A percentile compares a stretch with the other conserved stretches of the same genome.
Conservation (phyloP, 1,284 basidiomycete species). For the Leccinum angustisporum region DNA sequence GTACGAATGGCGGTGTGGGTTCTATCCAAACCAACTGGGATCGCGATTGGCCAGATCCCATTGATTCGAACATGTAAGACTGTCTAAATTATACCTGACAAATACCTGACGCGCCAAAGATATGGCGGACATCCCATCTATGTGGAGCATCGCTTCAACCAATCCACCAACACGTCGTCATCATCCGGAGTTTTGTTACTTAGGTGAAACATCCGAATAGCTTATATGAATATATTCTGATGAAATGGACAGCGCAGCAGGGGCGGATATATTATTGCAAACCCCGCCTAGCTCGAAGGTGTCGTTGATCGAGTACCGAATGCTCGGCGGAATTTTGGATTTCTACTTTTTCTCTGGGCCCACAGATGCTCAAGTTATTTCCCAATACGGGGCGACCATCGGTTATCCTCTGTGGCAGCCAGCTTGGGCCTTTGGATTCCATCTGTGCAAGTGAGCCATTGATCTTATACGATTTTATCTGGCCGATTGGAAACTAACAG, state of each 20-base stretch:
- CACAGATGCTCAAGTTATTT: slow-evolving; percentile 57
- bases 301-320: slow-evolving; percentile 62
- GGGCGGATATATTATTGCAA: slow-evolving; percentile 62
- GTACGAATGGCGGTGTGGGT: slow-evolving; percentile 48
- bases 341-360: slow-evolving; percentile 75
- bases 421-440: slow-evolving; percentile 70
- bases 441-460: slow-evolving; percentile 54
- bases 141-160: slow-evolving; percentile 61
- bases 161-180: slow-evolving; percentile 46
- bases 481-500: neutral
- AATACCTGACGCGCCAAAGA: slow-evolving; percentile 19
- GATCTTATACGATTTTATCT: neutral
- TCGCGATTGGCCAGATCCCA: slow-evolving; percentile 58
- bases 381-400: slow-evolving; percentile 62
- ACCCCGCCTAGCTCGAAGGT: slow-evolving; percentile 50
- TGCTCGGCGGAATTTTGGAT: slow-evolving; percentile 65
- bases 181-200: slow-evolving; percentile 75
- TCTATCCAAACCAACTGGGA: slow-evolving; percentile 74
- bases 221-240: neutral
- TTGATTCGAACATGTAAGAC: slow-evolving; percentile 60
- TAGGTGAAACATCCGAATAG: slow-evolving; percentile 38
- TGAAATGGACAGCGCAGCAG: slow-evolving; percentile 42
- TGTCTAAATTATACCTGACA: neutral
- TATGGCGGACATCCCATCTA: slow-evolving; percentile 77
- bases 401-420: slow-evolving; percentile 70